Evolutionary conservation across 805 yeast genomes (phyloP).

Genomic region (Candida ulmi): DNA sequence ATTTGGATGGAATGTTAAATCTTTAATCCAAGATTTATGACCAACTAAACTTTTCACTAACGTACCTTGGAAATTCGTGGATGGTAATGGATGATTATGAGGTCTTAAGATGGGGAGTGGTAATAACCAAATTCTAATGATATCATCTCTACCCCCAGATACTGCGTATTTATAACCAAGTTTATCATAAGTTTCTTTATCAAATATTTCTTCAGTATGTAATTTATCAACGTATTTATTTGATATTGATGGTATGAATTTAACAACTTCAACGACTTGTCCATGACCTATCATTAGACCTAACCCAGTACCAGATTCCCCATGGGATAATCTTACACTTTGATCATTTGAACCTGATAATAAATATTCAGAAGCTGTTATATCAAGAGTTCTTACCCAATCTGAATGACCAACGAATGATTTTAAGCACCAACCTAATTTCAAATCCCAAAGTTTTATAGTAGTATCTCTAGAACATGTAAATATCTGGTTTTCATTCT

Average conservation of each 20-base stretch:
- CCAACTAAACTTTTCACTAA: conserved; percentile 56
- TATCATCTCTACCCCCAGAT: conserved; percentile 76
- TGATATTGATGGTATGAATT: conserved; percentile 54
- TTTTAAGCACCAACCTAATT: conserved; percentile 59
- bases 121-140: conserved; percentile 70
- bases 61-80: conserved; percentile 56
- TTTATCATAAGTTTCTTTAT: conserved; percentile 23
- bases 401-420: conserved; percentile 78
- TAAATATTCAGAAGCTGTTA: conserved; percentile 48
- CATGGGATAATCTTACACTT: conserved; percentile 61
- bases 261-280: conserved; percentile 75
- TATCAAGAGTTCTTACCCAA: conserved; percentile 74
- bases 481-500: conserved; percentile 40
- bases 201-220: conserved; percentile 24
- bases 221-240: conserved; percentile 42
- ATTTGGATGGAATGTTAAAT: conserved; percentile 65
- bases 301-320: conserved; percentile 60
- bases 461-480: conserved; percentile 61
- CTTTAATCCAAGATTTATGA: conserved; percentile 84
- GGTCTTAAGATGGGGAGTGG: conserved; percentile 59
- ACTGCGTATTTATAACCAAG: conserved; percentile 69
- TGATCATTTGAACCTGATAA: conserved; percentile 79
- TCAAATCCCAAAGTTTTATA: conserved; percentile 61
- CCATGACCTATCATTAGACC: conserved; percentile 69
- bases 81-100: conserved; percentile 51